Evolutionary conservation across 768 basidiomycete species (phyloP), one percentile per base, ranked within the genome.

Genomic region (Amanita molliuscula): DNA sequence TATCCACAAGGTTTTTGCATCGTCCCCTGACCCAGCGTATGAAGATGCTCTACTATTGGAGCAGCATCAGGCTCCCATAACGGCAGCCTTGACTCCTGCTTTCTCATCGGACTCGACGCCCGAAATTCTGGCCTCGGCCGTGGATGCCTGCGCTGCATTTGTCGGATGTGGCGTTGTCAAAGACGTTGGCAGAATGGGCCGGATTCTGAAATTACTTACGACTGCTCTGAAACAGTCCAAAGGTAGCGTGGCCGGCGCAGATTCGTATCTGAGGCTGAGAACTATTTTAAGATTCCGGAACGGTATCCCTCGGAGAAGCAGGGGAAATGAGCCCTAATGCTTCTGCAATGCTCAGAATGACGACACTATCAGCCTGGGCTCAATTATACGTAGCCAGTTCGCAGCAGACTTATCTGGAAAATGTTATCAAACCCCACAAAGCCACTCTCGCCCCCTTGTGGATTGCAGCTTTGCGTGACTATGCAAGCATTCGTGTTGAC

Each of bases 61-160:
- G 61, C 96, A 99, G 63, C 88, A 96, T 64, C 96, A 99, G 67
- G 95, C 96, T 0, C 95, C 96, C 0, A 95, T 99, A 53, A 96
- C 95, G 2, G 92, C 96, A 16, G 96, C 96, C 0, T 74, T 98
- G 15, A 98, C 95, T 0, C 95, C 96, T 0, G 93, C 94, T 0
- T 98, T 99, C 60, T 92, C 91, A 1, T 76, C 90, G 0, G 96
- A 98, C 61, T 90, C 93, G 0, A 91, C 92, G 0, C 95, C 95
- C 0, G 95, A 99, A 62, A 94, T 98, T 28, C 61, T 97, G 35
- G 89, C 94, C 0, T 84, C 88, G 21, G 95, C 93, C 1, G 82
- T 98, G 15, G 81, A 92, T 60, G 86, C 92, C 8, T 97, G 95
- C 58, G 96, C 95, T 2, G 77, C 92, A 6, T 98, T 95, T 59